Conservation (phyloP, 257 asterid species). For the Haberlea rhodopensis region DNA sequence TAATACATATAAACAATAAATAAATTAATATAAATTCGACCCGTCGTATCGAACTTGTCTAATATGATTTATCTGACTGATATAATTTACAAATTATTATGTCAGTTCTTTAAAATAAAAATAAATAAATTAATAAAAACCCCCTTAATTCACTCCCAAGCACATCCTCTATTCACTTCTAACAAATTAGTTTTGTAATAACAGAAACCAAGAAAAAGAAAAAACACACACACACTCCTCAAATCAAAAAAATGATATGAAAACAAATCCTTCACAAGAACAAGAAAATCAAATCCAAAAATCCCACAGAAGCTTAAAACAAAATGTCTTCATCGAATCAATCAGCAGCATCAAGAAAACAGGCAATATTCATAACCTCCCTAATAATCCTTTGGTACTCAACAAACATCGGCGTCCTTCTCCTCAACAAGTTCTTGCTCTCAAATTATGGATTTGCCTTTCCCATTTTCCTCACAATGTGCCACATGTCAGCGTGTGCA, state of each 20-base stretch:
- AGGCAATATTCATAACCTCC: constrained; percentile 49
- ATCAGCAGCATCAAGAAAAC: constrained; percentile 37
- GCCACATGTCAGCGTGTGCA: constrained; percentile 98
- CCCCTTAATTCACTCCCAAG: no score
- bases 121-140: no score
- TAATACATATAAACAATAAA: no score
- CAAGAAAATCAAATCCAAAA: constrained; percentile 13
- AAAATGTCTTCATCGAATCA: constrained; percentile 35
- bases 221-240: not conserved
- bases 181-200: constrained; percentile 6
- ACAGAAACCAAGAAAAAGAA: not conserved
- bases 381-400: constrained; percentile 75
- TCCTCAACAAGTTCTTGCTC: constrained; percentile 82
- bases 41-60: no score
- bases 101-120: no score
- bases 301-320: constrained; percentile 3
- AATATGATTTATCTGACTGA: no score
- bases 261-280: not conserved
- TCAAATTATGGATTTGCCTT: constrained; percentile 75
- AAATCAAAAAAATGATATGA: constrained; percentile 18
- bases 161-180: no score
- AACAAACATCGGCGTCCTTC: constrained; percentile 85
- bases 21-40: no score
- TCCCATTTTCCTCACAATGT: constrained; percentile 94
- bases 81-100: no score